A percentile compares a stretch with the other conserved stretches of the same genome.
Conservation (phyloP, 2,329 filamentous ascomycete genomes). For the Leptodontidium sp. region DNA sequence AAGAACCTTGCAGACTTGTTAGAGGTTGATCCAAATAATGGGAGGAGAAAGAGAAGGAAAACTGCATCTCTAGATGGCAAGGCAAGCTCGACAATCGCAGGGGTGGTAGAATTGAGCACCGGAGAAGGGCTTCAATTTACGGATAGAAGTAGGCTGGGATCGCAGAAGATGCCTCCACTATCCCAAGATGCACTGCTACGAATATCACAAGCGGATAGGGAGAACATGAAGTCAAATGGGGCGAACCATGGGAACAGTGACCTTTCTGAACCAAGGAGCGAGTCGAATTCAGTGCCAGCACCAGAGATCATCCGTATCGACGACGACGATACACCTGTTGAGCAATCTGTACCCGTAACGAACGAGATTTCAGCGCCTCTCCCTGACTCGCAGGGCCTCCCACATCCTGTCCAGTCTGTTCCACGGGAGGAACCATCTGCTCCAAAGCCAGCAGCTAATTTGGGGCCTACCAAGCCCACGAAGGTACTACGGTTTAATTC, state of each 20-base stretch:
- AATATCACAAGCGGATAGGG: background rate
- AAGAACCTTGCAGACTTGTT: slow-evolving; percentile 34
- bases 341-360: background rate
- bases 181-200: background rate
- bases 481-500: slow-evolving; percentile 65
- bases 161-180: background rate
- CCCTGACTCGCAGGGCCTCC: too few species aligned
- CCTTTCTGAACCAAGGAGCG: background rate
- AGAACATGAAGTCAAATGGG: background rate
- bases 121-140: too few species aligned
- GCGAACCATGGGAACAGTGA: background rate
- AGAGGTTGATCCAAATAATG: slow-evolving; percentile 46
- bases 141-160: too few species aligned
- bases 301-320: background rate
- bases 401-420: too few species aligned
- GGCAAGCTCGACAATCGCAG: background rate
- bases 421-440: background rate
- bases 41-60: slow-evolving; percentile 55
- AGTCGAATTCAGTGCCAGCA: background rate
- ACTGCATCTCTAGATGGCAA: slow-evolving; percentile 46
- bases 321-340: background rate
- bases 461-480: slow-evolving; percentile 48
- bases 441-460: background rate
- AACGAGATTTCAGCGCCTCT: background rate
- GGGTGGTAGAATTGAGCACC: background rate